These are phyloP conservation scores for Microcos paniculata DNA, from an alignment of 345 rosid genomes.

Conservation along the genomic window DNA sequence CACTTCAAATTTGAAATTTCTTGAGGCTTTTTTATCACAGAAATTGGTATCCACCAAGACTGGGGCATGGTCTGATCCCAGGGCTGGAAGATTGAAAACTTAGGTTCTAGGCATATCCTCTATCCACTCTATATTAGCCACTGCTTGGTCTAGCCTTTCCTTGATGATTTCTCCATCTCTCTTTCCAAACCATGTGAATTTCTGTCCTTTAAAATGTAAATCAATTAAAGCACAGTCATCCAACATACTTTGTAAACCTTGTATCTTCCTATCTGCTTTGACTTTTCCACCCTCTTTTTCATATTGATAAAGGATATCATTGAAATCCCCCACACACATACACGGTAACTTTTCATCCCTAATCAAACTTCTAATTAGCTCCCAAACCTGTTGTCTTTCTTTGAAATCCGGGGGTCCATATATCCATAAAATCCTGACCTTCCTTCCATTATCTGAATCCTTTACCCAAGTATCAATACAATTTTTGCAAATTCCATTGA, in stretches of 20 bases:
- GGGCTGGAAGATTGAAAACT: neutral
- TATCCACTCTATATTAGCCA: neutral
- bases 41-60: neutral
- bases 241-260: neutral
- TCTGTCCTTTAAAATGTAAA: neutral
- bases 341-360: neutral
- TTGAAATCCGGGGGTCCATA: neutral
- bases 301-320: neutral
- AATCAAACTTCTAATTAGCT: no score
- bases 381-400: no score
- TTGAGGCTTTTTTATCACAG: neutral
- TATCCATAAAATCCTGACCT: neutral
- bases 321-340: neutral
- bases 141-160: neutral
- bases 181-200: neutral
- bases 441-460: no score
- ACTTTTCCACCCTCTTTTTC: neutral
- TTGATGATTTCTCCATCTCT: neutral
- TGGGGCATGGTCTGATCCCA: neutral
- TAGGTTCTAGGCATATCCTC: neutral
- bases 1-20: neutral
- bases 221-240: neutral
- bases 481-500: no score
- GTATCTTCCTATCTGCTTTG: neutral
- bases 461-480: no score